These are phyloP conservation scores for Elongisporangium senticosum DNA, from an alignment of 352 stramenopile species.

Conservation along the genomic window DNA sequence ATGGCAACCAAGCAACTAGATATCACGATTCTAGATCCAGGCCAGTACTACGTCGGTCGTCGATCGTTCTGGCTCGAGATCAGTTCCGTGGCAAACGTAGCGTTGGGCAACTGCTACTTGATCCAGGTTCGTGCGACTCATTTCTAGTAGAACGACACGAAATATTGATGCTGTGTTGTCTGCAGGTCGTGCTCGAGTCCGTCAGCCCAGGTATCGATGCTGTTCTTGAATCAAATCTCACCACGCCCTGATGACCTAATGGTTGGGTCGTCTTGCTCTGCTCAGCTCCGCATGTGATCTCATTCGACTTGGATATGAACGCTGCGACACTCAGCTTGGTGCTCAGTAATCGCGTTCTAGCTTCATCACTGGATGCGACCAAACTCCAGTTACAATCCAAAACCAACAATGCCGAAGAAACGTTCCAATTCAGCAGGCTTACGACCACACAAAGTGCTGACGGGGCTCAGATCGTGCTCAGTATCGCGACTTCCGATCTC, in stretches of 20 bases:
- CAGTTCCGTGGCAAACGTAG: slow-evolving; percentile 26
- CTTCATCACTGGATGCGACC: slow-evolving; percentile 32
- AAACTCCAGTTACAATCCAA: slow-evolving; percentile 40
- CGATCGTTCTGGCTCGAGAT: slow-evolving; percentile 53
- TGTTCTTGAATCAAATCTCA: not conserved
- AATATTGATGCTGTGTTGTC: too few relatives aligned
- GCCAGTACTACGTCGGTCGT: slow-evolving; percentile 24
- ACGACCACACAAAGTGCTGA: slow-evolving; percentile 44
- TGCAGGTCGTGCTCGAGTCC: slow-evolving; percentile 27
- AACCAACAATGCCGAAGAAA: slow-evolving; percentile 1
- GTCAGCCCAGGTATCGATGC: slow-evolving; percentile 20
- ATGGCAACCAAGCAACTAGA: slow-evolving; percentile 28
- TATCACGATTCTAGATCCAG: slow-evolving; percentile 33
- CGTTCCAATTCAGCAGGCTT: slow-evolving; percentile 18
- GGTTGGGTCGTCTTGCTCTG: not conserved
- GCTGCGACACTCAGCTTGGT: slow-evolving; percentile 25
- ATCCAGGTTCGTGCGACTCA: slow-evolving; percentile 11
- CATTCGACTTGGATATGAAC: slow-evolving; percentile 54
- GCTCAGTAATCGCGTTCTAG: slow-evolving; percentile 29
- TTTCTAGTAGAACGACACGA: too few relatives aligned
- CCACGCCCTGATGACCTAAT: not conserved
- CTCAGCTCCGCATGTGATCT: slow-evolving; percentile 22
- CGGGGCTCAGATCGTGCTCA: slow-evolving; percentile 30
- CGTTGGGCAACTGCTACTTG: slow-evolving; percentile 42
- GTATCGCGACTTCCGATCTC: slow-evolving; percentile 32